These are phyloP conservation scores for Pythium diclinum DNA, from an alignment of 352 stramenopile genomes.

Conservation along the genomic window DNA sequence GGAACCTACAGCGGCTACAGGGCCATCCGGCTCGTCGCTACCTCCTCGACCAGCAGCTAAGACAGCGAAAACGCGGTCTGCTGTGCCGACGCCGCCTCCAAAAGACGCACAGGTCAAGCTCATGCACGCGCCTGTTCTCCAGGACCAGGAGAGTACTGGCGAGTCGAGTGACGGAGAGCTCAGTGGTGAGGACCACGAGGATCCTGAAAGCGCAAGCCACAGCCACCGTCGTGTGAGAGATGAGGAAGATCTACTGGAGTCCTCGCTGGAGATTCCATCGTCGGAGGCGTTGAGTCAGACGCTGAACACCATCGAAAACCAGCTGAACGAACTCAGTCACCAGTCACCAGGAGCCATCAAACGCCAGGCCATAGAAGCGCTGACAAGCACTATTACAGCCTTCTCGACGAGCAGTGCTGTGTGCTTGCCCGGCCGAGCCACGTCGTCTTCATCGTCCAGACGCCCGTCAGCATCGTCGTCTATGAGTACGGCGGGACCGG, in stretches of 20 bases:
- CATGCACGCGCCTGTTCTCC: constrained; percentile 36
- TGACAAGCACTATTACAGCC: not conserved
- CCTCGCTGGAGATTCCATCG: constrained; percentile 51
- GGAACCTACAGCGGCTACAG: not conserved
- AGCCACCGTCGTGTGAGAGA: not conserved
- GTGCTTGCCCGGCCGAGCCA: not conserved
- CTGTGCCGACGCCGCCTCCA: not conserved
- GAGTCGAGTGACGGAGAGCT: constrained; percentile 8
- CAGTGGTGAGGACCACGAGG: not conserved
- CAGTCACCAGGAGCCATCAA: not conserved
- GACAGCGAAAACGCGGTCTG: not conserved
- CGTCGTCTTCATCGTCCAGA: not conserved
- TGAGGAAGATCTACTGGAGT: constrained; percentile 36
- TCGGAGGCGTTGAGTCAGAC: constrained; percentile 28
- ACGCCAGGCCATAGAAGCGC: not conserved
- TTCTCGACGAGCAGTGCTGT: constrained; percentile 5
- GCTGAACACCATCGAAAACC: constrained; percentile 27
- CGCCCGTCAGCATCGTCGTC: not conserved
- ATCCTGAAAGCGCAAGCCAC: constrained; percentile 6
- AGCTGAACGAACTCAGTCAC: constrained; percentile 27
- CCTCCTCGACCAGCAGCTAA: constrained; percentile 10
- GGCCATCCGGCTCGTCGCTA: not conserved
- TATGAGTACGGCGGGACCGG: not conserved
- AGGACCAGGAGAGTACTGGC: not conserved
- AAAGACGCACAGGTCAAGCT: constrained; percentile 35